These are phyloP conservation scores for Populus hybrid DNA, from an alignment of 441 rosid species.

Conservation along the genomic window DNA sequence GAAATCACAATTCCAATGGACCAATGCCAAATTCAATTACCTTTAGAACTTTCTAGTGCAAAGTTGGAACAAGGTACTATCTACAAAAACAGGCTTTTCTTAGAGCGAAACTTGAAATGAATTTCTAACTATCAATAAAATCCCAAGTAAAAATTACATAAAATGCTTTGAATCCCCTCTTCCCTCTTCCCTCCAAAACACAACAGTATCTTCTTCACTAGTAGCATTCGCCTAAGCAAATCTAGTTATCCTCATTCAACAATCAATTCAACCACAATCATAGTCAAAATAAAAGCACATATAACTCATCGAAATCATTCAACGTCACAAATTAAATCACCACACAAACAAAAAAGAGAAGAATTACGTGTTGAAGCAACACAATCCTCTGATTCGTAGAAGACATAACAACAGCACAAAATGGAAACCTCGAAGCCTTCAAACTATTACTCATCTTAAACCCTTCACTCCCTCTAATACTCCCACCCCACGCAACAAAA, in stretches of 20 bases:
- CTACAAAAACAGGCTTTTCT: neutral
- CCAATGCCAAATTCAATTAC: neutral
- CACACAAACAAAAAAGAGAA: neutral
- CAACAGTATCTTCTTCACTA: neutral
- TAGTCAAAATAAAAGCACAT: neutral
- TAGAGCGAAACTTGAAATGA: neutral
- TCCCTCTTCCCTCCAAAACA: neutral
- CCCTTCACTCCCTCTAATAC: slow-evolving; percentile 91
- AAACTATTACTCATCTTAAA: slow-evolving; percentile 98
- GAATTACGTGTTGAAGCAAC: slow-evolving; percentile 78
- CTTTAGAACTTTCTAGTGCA: neutral
- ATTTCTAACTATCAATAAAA: too few relatives aligned
- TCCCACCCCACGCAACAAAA: slow-evolving; percentile 93
- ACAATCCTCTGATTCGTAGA: slow-evolving; percentile 93
- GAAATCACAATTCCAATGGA: neutral
- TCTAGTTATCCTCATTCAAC: neutral
- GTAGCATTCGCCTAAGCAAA: neutral
- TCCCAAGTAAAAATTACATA: too few relatives aligned
- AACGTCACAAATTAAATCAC: neutral
- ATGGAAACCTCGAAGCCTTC: slow-evolving; percentile 91
- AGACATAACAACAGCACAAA: slow-evolving; percentile 95
- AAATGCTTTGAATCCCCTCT: neutral
- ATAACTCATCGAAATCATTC: neutral
- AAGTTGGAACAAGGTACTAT: neutral
- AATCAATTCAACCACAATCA: neutral